Evolutionary conservation across 108 stramenopile genomes (phyloP).

Genomic region (Pseudonitzschia pungens): DNA sequence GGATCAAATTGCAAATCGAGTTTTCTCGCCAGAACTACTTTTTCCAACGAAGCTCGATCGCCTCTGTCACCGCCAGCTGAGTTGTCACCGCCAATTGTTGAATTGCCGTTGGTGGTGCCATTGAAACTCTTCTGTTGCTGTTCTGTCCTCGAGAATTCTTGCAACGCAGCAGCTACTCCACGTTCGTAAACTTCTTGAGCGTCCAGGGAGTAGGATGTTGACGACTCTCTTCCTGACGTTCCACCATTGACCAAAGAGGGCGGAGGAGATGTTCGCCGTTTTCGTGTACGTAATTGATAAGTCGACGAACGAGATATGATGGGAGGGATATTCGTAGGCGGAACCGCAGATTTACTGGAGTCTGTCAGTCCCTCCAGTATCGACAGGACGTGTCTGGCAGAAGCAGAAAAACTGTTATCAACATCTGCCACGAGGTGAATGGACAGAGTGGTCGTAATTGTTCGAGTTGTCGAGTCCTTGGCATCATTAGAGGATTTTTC

Average conservation of each 20-base stretch:
- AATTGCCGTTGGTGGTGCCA: neutral
- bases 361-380: conserved; percentile 50
- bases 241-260: neutral
- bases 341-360: conserved; percentile 37
- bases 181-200: conserved; percentile 69
- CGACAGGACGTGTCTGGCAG: conserved; percentile 34
- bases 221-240: conserved; percentile 15
- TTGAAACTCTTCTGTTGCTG: neutral
- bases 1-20: conserved; percentile 50
- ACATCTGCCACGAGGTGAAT: conserved; percentile 40
- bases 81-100: neutral
- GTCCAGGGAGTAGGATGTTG: conserved; percentile 26
- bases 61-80: neutral
- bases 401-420: conserved; percentile 9
- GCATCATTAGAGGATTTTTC: conserved; percentile 14
- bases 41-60: conserved; percentile 32
- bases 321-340: conserved; percentile 73
- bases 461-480: neutral
- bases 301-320: conserved; percentile 57
- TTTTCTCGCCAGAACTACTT: conserved; percentile 74
- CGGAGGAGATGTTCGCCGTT: neutral
- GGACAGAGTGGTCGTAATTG: conserved; percentile 42
- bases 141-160: conserved; percentile 31
- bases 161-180: conserved; percentile 58
- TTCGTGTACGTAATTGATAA: conserved; percentile 17